These are phyloP conservation scores for Botrytis aclada DNA, from an alignment of 2,329 filamentous ascomycete genomes.

Conservation along the genomic window DNA sequence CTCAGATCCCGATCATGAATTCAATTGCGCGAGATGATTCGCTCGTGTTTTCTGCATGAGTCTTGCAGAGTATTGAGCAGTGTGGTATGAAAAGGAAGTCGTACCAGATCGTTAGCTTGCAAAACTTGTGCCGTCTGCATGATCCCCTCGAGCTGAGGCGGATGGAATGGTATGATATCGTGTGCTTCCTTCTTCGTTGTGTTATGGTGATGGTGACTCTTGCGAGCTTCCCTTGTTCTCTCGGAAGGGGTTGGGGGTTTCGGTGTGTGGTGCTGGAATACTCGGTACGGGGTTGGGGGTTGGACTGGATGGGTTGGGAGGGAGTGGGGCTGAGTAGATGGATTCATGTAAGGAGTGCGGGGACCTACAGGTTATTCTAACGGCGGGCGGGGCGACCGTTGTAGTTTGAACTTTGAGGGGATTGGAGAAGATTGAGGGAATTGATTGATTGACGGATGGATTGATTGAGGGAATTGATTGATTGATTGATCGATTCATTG, in stretches of 20 bases:
- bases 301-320: neutral
- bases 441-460: neutral
- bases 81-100: neutral
- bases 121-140: neutral
- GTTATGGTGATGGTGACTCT: neutral
- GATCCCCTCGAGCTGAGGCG: neutral
- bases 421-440: neutral
- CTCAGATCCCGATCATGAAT: neutral
- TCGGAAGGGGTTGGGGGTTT: neutral
- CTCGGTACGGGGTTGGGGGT: neutral
- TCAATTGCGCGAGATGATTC: neutral
- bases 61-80: too few relatives aligned
- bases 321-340: neutral
- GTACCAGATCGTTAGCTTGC: neutral
- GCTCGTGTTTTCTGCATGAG: neutral
- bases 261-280: neutral
- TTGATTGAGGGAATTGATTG: neutral
- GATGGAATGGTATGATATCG: neutral
- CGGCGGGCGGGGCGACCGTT: neutral
- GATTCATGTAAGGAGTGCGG: neutral
- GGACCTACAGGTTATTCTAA: neutral
- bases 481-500: neutral
- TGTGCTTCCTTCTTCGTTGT: neutral
- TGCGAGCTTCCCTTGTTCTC: neutral
- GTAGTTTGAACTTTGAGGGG: neutral